Evolutionary conservation across 441 rosid species (phyloP).

Genomic region (Pelargonium myrrhifolium): DNA sequence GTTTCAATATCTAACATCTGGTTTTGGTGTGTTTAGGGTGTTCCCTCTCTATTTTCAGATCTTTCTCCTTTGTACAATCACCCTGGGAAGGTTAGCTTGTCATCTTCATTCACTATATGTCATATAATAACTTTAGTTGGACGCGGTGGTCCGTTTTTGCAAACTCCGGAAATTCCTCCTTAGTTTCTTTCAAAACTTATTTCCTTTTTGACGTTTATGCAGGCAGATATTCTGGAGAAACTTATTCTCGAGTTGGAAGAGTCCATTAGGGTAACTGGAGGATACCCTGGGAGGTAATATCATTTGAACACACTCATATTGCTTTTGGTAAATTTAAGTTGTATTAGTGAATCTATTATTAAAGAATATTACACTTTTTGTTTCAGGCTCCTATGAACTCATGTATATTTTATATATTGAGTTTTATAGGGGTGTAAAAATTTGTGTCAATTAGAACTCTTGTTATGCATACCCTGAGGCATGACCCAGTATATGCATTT

Average conservation of each 20-base stretch:
- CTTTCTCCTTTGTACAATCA: constrained; percentile 90
- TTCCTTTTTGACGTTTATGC: constrained; percentile 21
- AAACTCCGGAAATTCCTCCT: background rate
- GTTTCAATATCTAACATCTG: constrained; percentile 10
- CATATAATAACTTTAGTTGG: constrained; percentile 16
- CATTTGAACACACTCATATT: background rate
- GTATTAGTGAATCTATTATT: background rate
- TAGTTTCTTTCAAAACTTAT: constrained; percentile 6
- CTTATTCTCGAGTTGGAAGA: constrained; percentile 83
- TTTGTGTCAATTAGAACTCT: too few relatives aligned
- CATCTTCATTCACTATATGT: constrained; percentile 6
- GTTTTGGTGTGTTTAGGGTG: constrained; percentile 54
- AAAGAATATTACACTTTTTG: background rate
- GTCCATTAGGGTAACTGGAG: constrained; percentile 53
- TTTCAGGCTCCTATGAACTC: background rate
- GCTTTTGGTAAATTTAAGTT: too few relatives aligned
- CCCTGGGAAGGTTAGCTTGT: constrained; percentile 62
- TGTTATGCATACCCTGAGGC: background rate
- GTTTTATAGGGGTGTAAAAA: too few relatives aligned
- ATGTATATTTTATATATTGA: background rate
- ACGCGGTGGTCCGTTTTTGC: constrained; percentile 9
- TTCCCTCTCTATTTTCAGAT: constrained; percentile 94
- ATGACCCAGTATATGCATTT: background rate
- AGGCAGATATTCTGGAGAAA: constrained; percentile 87
- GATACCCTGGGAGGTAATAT: constrained; percentile 73